Base-by-base conservation (phyloP, 2,329 filamentous ascomycete species). In the Aspergillus sp. region DNA sequence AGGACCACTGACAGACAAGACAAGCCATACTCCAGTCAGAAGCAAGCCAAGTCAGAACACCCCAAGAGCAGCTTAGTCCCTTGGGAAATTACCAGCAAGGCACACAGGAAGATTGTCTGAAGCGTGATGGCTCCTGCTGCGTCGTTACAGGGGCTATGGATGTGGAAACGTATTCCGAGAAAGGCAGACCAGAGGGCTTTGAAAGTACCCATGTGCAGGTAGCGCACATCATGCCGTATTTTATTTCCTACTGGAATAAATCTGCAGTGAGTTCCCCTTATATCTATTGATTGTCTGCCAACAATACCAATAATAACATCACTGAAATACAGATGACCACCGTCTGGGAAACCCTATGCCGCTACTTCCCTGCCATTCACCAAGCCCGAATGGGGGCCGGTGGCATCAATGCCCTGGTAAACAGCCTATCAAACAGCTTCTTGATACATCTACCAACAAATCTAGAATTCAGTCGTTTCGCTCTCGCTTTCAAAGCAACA, bases 191-290 rank as follows among this genome's bases (percentile, higher is more conserved):
- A 4, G 32, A 23, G 6, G 48, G 11, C 21, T 41, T 57, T 2
- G 5, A 2, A 8, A 23, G 17, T 13, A 13, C 3, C 8, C 13
- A 4, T 2, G n/a, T 58, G 15, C 42, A 58, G 38, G 38, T 25
- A 4, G 50, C 55, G 3, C 55, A 47, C 39, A 61, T 61, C 1
- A 61, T 61, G 6, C 55, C 49, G 4, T 56, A 55, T 21, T 21
- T 55, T 2, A 54, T 58, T 23, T 50, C 38, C 10, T 52, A 42
- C 5, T 61, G 55, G 55, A 32, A 51, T 1, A n/a, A 47, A 10
- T n/a, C 32, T 23, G 7, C n/a, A 19, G 59, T 61, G 55, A 15
- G 17, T 27, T 39, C n/a, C 6, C 6, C 42, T 10, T 13, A 7
- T 8, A n/a, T 19, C 8, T 11, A 44, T 44, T 11, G 8, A 5